Base-by-base conservation (phyloP, 2,329 filamentous ascomycete genomes). In the Septoria petroselini region DNA sequence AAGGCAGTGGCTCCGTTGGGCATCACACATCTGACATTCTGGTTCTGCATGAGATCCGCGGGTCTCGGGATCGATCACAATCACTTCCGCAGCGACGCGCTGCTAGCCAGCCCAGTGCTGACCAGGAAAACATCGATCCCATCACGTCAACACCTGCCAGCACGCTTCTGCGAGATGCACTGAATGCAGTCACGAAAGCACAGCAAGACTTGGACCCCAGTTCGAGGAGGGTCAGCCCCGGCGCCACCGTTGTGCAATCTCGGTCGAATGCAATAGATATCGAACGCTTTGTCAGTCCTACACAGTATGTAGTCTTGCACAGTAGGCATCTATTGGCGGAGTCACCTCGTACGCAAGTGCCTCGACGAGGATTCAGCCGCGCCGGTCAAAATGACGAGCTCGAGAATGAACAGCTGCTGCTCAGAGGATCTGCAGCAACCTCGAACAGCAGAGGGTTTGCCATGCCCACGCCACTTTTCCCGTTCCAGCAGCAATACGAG, bases 1-100 rank as follows among this genome's bases (percentile, higher is more conserved):
- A 31, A 17, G 17, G 14, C 4, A 1, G 5, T 4, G 18, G n/a
- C 15, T 17, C 38, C 27, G 33, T 17, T 4, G 46, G 23, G 39
- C 55, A 40, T 27, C 58, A 52, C 37, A 63, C 59, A 23, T 62
- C 61, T 11, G 61, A 62, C 33, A 62, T 63, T 7, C 41, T 63
- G 21, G 43, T 48, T 1, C 37, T 63, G 17, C 43, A 42, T 7
- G 35, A 19, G 15, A 21, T 9, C 7, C 27, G 23, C 12, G 23
- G 23, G 29, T 14, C 35, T 17, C 21, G 15, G 21, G 25, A 19
- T 9, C 33, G 25, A 11, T 44, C 50, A 7, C 29, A 18, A 6
- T 45, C 39, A 8, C 45, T 48, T 19, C 38, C 27, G 11, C n/a
- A 25, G 7, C 39, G n/a, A 14, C 11, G 23, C 9, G 2, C 7